These are phyloP conservation scores for Diaporthe longicolla DNA, from an alignment of 2,329 filamentous ascomycete species.

Conservation along the genomic window DNA sequence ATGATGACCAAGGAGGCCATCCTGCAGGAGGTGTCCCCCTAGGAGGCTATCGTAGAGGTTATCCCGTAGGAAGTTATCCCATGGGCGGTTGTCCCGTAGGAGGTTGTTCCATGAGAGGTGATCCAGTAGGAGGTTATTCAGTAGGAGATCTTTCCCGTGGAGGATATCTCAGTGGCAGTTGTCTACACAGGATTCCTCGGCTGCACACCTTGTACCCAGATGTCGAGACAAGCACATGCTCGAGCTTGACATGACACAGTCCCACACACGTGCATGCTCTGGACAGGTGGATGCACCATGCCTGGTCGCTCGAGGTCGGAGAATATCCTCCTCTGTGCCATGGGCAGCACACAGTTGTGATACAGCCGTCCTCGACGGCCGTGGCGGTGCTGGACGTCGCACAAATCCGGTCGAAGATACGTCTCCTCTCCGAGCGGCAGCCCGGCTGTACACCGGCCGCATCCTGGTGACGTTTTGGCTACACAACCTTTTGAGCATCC, in stretches of 20 bases:
- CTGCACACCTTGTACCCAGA: background rate
- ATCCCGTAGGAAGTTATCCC: background rate
- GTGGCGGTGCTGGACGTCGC: slow-evolving; percentile 12
- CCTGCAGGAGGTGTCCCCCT: background rate
- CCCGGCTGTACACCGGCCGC: slow-evolving; percentile 9
- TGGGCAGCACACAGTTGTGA: background rate
- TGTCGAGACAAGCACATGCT: slow-evolving; percentile 12
- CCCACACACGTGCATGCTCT: slow-evolving; percentile 15
- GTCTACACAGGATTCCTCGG: background rate
- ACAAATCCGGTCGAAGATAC: slow-evolving; percentile 43
- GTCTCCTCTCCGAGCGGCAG: slow-evolving; percentile 32
- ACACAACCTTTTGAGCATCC: slow-evolving; percentile 30
- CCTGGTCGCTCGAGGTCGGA: background rate
- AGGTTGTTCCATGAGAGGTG: background rate
- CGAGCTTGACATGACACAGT: slow-evolving; percentile 26
- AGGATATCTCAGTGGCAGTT: background rate
- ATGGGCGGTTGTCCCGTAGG: background rate
- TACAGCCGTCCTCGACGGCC: slow-evolving; percentile 1
- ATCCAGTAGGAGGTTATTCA: background rate
- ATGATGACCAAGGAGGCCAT: background rate
- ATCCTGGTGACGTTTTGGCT: slow-evolving; percentile 40
- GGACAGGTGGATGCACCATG: background rate
- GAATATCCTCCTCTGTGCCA: background rate
- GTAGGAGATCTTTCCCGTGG: background rate
- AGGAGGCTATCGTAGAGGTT: background rate